Conservation (phyloP, 2,329 filamentous ascomycete genomes). For the Juglanconis sp. region DNA sequence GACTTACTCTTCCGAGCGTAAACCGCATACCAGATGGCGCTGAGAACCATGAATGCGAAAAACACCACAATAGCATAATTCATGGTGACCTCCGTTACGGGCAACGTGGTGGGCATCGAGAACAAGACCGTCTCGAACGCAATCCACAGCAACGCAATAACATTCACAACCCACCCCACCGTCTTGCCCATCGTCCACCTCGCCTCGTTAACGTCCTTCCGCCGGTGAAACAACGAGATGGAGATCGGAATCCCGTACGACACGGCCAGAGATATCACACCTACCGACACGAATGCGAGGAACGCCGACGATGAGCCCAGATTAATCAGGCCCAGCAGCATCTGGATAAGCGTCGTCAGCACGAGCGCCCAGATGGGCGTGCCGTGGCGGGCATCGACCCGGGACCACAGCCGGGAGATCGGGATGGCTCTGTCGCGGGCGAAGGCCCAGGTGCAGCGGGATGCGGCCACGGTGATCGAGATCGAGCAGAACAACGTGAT, state of each 20-base stretch:
- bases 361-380: conserved; percentile 55
- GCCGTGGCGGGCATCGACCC: conserved; percentile 49
- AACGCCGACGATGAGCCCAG: conserved; percentile 56
- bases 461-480: conserved; percentile 65
- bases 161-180: conserved; percentile 43
- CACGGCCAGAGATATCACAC: conserved; percentile 53
- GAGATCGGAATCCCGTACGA: conserved; percentile 55
- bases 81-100: conserved; percentile 45
- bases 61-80: conserved; percentile 59
- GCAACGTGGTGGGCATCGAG: conserved; percentile 48
- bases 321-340: conserved; percentile 54
- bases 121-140: conserved; percentile 51
- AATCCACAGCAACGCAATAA: conserved; percentile 48
- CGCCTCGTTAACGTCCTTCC: conserved; percentile 45
- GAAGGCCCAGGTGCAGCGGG: conserved; percentile 65
- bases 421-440: conserved; percentile 58
- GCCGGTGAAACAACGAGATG: conserved; percentile 44
- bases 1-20: conserved; percentile 49
- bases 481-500: conserved; percentile 59
- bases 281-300: conserved; percentile 54
- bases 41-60: conserved; percentile 45
- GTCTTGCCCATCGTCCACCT: conserved; percentile 42
- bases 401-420: conserved; percentile 45
- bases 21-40: conserved; percentile 46
- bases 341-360: conserved; percentile 50